Percentiles rank a stretch among this genome's conserved stretches.
These are phyloP conservation scores for Debaryomyces singareniensis DNA, from an alignment of 1,139 yeast species.

Conservation along the genomic window DNA sequence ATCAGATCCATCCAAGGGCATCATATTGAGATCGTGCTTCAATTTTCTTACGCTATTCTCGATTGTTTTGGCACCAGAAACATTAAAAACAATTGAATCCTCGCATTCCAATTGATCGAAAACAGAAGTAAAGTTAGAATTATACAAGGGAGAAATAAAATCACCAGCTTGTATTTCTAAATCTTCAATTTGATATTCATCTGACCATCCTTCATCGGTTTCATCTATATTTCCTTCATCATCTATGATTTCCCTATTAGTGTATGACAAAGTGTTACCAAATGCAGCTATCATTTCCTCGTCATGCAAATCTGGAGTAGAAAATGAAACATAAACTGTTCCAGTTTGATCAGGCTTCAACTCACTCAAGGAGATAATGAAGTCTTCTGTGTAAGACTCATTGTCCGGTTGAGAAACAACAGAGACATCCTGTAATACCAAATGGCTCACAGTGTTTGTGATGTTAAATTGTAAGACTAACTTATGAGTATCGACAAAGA, in stretches of 20 bases:
- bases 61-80: conserved; percentile 28
- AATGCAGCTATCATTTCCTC: conserved; percentile 49
- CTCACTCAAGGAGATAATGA: conserved; percentile 66
- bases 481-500: conserved; percentile 58
- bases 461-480: conserved; percentile 82
- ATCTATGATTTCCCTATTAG: conserved; percentile 76
- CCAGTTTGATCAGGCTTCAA: conserved; percentile 69
- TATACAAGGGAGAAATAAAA: conserved; percentile 70
- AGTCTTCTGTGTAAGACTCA: conserved; percentile 59
- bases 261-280: conserved; percentile 66
- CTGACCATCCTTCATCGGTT: conserved; percentile 84
- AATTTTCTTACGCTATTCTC: conserved; percentile 41
- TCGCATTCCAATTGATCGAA: conserved; percentile 62
- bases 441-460: conserved; percentile 76
- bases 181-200: conserved; percentile 87
- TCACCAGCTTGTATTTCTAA: conserved; percentile 76
- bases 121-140: conserved; percentile 66
- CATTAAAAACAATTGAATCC: conserved; percentile 30
- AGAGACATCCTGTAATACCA: conserved; percentile 73
- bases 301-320: conserved; percentile 42
- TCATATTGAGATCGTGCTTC: conserved; percentile 59
- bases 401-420: conserved; percentile 64
- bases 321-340: conserved; percentile 71
- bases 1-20: conserved; percentile 78
- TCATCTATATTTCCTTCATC: conserved; percentile 61